These are phyloP conservation scores for sorghum (Sorghum bicolor) DNA, from an alignment of 176 grass and related monocot genomes.

Conservation along the genomic window DNA sequence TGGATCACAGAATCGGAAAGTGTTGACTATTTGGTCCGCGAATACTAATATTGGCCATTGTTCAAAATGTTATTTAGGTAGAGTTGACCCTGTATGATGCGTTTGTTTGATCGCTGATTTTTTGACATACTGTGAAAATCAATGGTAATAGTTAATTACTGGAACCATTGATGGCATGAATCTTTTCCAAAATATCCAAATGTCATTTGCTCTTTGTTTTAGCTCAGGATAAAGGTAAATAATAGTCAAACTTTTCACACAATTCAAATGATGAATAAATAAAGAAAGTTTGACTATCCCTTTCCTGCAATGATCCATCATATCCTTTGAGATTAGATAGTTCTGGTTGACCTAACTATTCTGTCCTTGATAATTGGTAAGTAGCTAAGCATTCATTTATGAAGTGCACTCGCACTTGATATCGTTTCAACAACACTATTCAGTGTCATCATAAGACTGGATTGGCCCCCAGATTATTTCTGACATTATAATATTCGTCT, in stretches of 20 bases:
- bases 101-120: slow-evolving; percentile 6
- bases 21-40: background rate
- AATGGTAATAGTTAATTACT: background rate
- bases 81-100: background rate
- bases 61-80: background rate
- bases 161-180: background rate
- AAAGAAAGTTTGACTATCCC: background rate
- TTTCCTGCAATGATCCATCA: slow-evolving; percentile 2
- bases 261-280: background rate
- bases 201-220: background rate
- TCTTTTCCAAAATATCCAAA: background rate
- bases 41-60: background rate
- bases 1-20: background rate
- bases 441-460: background rate
- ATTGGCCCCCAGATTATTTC: background rate
- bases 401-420: background rate
- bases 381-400: background rate
- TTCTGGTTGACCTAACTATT: background rate
- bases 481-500: slow-evolving; percentile 26
- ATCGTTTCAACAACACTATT: slow-evolving; percentile 6
- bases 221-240: background rate
- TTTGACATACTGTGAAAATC: background rate
- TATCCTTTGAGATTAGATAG: background rate
- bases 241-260: slow-evolving; percentile 4
- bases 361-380: slow-evolving; percentile 6